Conservation (phyloP, 164 flowering plant species). For the Vitis rotundifolia region DNA sequence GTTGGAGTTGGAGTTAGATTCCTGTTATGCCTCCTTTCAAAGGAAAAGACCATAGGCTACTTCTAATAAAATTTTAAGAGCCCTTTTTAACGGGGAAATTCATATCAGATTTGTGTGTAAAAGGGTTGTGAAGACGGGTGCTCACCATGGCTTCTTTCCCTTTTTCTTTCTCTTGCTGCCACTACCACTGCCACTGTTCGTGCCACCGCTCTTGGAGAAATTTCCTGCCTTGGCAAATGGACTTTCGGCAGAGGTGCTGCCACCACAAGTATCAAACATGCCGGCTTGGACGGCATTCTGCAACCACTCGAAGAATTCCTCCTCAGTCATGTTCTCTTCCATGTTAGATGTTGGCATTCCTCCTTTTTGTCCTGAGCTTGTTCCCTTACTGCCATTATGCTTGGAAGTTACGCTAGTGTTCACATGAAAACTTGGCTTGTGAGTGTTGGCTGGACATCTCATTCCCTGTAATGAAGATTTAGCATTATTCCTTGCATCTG, state of each 20-base stretch:
- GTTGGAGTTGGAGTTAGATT: background rate
- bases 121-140: background rate
- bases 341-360: constrained; percentile 46
- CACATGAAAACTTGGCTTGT: constrained; percentile 95
- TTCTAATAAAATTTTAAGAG: background rate
- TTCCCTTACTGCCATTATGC: constrained; percentile 45
- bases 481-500: background rate
- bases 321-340: constrained; percentile 82
- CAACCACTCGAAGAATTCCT: constrained; percentile 81
- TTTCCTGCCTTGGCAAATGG: constrained; percentile 40
- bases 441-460: constrained; percentile 90
- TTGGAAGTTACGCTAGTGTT: constrained; percentile 75
- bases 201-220: constrained; percentile 26
- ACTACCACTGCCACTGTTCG: constrained; percentile 28
- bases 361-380: constrained; percentile 52
- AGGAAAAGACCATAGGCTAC: background rate
- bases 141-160: constrained; percentile 88
- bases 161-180: constrained; percentile 73
- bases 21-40: background rate
- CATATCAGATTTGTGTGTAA: too few relatives aligned
- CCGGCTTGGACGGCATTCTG: constrained; percentile 86
- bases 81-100: background rate
- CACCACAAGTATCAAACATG: constrained; percentile 50
- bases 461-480: constrained; percentile 66
- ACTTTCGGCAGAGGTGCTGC: constrained; percentile 41